These are phyloP conservation scores for Wickerhamiella bombiphila DNA, from an alignment of 805 yeast species.

Conservation along the genomic window DNA sequence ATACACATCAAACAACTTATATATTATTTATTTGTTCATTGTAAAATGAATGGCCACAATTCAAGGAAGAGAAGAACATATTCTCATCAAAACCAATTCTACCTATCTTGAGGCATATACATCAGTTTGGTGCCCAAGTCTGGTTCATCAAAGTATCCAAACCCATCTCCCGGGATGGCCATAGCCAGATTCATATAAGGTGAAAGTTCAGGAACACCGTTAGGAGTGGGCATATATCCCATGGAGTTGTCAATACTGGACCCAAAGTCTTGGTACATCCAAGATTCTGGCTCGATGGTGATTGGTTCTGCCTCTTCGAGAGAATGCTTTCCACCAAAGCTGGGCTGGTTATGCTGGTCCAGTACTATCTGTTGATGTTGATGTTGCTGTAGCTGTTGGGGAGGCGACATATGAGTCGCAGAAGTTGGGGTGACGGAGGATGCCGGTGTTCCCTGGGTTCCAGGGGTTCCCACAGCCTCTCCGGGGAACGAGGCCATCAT, in stretches of 20 bases:
- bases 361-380: neutral
- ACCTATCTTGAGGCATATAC: neutral
- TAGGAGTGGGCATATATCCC: conserved; percentile 4
- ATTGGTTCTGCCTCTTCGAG: neutral
- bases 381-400: neutral
- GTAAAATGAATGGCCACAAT: neutral
- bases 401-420: neutral
- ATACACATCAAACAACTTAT: neutral
- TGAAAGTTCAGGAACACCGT: neutral
- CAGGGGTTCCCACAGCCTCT: neutral
- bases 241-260: conserved; percentile 6
- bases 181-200: neutral
- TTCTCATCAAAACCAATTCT: neutral
- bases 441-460: no score
- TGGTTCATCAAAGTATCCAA: conserved; percentile 1
- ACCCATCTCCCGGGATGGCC: conserved; percentile 1
- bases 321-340: conserved; percentile 3
- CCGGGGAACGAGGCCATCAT: neutral
- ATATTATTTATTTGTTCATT: no score
- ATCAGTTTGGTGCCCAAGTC: neutral
- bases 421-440: no score
- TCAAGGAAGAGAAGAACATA: neutral
- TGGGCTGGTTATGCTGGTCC: neutral
- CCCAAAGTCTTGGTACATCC: conserved; percentile 2
- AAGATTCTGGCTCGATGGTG: neutral